phyloP scores from a whole-genome alignment of 2,329 filamentous ascomycete genomes.

The Penicillium sp. region DNA sequence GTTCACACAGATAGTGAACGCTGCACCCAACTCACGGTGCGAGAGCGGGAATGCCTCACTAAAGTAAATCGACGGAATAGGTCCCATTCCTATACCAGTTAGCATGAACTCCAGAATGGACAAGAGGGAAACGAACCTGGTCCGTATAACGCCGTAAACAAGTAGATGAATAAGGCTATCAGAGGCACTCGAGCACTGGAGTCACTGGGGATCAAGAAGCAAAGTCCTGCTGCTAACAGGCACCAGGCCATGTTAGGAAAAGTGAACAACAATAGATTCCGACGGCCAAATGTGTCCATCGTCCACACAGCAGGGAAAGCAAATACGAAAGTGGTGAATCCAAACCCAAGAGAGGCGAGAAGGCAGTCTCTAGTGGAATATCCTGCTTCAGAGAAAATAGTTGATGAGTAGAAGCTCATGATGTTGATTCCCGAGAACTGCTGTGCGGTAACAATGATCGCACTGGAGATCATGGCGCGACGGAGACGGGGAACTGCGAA shows the following conservation, averaged over 20 bases:
- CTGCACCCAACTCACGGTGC: constrained; percentile 51
- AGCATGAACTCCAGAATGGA: constrained; percentile 4
- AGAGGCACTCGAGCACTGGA: constrained; percentile 47
- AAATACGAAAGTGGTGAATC: constrained; percentile 59
- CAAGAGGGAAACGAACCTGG: constrained; percentile 35
- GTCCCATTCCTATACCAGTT: constrained; percentile 34
- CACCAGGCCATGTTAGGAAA: constrained; percentile 54
- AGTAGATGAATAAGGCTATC: constrained; percentile 53
- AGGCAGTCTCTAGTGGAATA: constrained; percentile 45
- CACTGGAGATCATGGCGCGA: constrained; percentile 41
- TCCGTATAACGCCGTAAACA: constrained; percentile 49
- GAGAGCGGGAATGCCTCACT: constrained; percentile 52
- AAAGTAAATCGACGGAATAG: constrained; percentile 53
- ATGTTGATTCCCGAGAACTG: constrained; percentile 41
- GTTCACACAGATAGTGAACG: constrained; percentile 51
- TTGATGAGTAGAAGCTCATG: constrained; percentile 54
- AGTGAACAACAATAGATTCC: constrained; percentile 51
- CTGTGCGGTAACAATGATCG: constrained; percentile 35
- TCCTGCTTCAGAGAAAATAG: constrained; percentile 51
- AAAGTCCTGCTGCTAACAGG: constrained; percentile 50
- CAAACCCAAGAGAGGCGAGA: constrained; percentile 60
- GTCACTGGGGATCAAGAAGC: constrained; percentile 49
- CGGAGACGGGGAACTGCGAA: constrained; percentile 50
- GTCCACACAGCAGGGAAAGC: constrained; percentile 60
- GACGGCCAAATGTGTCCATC: constrained; percentile 59